These are phyloP conservation scores for Thinopyrum elongatum DNA, from an alignment of 176 grass and related monocot genomes.

Conservation along the genomic window DNA sequence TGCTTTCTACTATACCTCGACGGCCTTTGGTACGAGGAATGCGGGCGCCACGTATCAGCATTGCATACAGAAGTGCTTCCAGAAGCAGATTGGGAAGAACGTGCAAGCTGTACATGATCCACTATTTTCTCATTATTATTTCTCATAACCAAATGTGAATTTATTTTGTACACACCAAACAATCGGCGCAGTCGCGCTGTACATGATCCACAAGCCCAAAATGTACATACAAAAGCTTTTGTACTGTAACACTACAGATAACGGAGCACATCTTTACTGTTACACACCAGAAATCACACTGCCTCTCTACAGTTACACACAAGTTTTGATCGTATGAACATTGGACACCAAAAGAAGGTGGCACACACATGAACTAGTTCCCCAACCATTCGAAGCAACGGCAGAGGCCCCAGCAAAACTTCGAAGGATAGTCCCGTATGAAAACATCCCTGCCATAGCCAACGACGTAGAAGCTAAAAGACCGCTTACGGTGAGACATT, in stretches of 20 bases:
- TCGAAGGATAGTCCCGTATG: constrained; percentile 82
- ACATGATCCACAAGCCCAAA: neutral
- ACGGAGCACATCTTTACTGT: too few species aligned
- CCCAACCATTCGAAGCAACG: constrained; percentile 89
- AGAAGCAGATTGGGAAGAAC: too few species aligned
- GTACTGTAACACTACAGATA: neutral
- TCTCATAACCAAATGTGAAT: neutral
- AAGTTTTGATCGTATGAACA: neutral
- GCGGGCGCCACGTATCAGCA: too few species aligned
- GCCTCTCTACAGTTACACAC: neutral
- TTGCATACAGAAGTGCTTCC: too few species aligned
- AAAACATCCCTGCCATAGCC: constrained; percentile 73
- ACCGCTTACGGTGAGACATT: constrained; percentile 56
- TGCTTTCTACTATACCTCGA: too few species aligned
- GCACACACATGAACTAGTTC: constrained; percentile 26
- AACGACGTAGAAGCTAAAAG: constrained; percentile 81
- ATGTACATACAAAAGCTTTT: neutral
- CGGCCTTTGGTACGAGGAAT: too few species aligned
- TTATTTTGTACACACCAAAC: neutral
- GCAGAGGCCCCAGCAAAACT: constrained; percentile 82
- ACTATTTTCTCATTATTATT: neutral
- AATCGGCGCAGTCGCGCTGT: neutral
- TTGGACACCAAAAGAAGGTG: neutral
- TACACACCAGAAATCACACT: neutral
- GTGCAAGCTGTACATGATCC: too few species aligned